Evolutionary conservation across 1,284 basidiomycete genomes (phyloP).

Genomic region (Neolentinus lepideus): DNA sequence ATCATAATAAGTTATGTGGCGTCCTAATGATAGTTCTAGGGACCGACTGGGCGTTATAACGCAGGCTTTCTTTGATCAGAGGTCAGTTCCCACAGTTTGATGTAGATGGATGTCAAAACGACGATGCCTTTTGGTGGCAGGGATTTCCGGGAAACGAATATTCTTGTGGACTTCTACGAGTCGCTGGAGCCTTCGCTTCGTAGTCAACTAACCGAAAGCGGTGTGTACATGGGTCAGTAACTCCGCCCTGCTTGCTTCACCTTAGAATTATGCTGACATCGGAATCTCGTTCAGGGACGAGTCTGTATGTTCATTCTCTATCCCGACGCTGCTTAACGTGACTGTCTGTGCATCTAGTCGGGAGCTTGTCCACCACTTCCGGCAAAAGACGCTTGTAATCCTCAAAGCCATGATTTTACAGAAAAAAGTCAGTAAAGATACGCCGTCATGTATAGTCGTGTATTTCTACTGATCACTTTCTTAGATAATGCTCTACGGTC

Average conservation of each 20-base stretch:
- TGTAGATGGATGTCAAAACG: neutral
- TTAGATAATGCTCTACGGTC: conserved; percentile 95
- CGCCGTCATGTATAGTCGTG: neutral
- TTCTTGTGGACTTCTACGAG: conserved; percentile 77
- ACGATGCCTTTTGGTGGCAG: conserved; percentile 24
- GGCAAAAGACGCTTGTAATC: conserved; percentile 89
- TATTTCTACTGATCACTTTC: neutral
- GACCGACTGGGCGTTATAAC: conserved; percentile 98
- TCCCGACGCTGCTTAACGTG: conserved; percentile 6
- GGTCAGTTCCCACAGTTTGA: conserved; percentile 23
- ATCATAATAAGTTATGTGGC: neutral
- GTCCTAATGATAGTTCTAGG: conserved; percentile 24
- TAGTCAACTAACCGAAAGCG: conserved; percentile 71
- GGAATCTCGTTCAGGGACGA: conserved; percentile 57
- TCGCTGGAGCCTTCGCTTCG: conserved; percentile 66
- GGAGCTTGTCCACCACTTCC: conserved; percentile 90
- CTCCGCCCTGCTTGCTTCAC: neutral
- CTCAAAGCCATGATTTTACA: conserved; percentile 94
- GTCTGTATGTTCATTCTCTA: conserved; percentile 45
- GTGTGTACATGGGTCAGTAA: conserved; percentile 77
- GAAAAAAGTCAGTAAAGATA: conserved; percentile 53
- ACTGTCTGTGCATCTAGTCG: conserved; percentile 38
- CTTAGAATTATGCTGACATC: conserved; percentile 1
- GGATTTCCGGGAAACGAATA: conserved; percentile 79
- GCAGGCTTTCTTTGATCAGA: conserved; percentile 81